phyloP scores from a whole-genome alignment of 2,329 filamentous ascomycete species.

The Diaporthe eres region DNA sequence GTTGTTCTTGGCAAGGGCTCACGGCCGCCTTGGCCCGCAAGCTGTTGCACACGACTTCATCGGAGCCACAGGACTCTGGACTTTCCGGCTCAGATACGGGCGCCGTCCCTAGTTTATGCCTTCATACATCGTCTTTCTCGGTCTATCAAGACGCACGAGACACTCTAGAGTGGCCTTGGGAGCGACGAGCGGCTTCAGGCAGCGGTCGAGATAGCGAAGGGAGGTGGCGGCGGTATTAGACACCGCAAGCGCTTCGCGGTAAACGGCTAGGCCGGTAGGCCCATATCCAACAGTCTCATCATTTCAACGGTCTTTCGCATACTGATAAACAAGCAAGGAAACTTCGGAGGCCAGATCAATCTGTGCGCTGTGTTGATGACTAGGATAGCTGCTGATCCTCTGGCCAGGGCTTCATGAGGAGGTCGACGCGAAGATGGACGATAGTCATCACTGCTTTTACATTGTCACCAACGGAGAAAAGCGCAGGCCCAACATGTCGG shows the following conservation, averaged over 20 bases:
- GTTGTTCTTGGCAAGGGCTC: too few species aligned
- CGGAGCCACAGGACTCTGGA: too few species aligned
- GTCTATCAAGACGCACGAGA: neutral
- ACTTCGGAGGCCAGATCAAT: too few species aligned
- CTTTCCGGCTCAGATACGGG: neutral
- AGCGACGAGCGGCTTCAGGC: neutral
- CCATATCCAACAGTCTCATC: neutral
- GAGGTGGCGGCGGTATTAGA: neutral
- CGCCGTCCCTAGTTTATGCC: fast-evolving
- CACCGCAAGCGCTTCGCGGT: neutral
- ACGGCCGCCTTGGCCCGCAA: too few species aligned
- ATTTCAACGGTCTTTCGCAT: too few species aligned
- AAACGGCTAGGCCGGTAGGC: too few species aligned
- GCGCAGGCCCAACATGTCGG: neutral
- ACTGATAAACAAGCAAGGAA: too few species aligned
- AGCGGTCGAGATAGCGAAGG: neutral
- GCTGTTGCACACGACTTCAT: neutral
- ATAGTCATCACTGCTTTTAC: neutral
- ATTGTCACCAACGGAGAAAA: neutral
- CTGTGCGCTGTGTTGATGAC: neutral
- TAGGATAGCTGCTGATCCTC: neutral
- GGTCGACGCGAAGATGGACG: neutral
- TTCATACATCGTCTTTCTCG: fast-evolving
- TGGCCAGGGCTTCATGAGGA: neutral
- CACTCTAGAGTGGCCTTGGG: too few species aligned